phyloP scores from a whole-genome alignment of 306 rosid genomes.

The Cucumis cinereus region DNA sequence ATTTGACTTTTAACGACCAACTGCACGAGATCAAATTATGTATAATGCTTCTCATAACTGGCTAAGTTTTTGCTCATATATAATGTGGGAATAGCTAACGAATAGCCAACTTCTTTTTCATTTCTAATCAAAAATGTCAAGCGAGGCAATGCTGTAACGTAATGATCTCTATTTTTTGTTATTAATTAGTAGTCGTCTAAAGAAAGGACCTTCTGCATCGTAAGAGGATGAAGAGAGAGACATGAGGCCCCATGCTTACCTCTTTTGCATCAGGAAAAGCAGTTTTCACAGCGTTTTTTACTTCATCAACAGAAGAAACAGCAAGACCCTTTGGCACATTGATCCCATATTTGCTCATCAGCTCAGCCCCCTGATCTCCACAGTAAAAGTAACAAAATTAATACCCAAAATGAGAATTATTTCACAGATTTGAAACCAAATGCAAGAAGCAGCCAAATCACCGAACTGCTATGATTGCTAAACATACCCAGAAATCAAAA shows the following conservation, averaged over 20 bases:
- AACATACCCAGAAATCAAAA: background rate
- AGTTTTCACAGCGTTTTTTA: slow-evolving; percentile 37
- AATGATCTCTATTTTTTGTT: background rate
- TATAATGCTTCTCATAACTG: background rate
- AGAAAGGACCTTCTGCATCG: background rate
- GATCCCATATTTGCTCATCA: slow-evolving; percentile 83
- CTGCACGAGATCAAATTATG: slow-evolving; percentile 29
- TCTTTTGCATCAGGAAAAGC: slow-evolving; percentile 47
- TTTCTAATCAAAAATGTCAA: background rate
- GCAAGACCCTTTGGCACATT: slow-evolving; percentile 58
- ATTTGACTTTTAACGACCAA: slow-evolving; percentile 65
- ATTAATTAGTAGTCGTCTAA: background rate
- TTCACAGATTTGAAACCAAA: background rate
- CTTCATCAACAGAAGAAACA: slow-evolving; percentile 28
- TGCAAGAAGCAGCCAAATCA: background rate
- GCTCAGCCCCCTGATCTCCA: slow-evolving; percentile 67
- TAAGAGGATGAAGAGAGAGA: background rate
- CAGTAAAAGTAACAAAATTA: background rate
- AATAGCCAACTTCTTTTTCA: background rate
- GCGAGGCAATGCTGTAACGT: background rate
- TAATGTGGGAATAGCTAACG: background rate
- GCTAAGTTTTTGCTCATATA: background rate
- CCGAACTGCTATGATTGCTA: background rate
- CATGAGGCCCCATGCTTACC: slow-evolving; percentile 15
- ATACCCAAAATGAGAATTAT: background rate